These are phyloP conservation scores for Pelagophyceae sp. DNA, from an alignment of 352 stramenopile genomes.

Conservation along the genomic window DNA sequence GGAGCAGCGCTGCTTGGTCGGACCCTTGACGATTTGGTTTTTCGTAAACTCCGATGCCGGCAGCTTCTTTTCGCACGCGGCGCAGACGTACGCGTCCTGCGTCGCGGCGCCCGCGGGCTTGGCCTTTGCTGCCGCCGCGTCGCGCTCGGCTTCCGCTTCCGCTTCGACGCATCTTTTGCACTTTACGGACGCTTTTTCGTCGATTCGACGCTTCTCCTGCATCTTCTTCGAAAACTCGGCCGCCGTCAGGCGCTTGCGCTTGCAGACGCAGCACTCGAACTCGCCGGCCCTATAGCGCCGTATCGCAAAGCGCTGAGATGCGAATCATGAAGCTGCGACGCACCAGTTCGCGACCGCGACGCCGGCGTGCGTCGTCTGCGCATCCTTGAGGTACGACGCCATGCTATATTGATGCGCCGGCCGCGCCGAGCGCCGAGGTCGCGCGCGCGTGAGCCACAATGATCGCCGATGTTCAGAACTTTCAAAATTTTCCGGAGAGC, in stretches of 20 bases:
- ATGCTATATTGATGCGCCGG: too few relatives aligned
- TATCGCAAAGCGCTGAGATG: too few relatives aligned
- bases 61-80: not conserved
- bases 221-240: conserved; percentile 16
- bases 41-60: conserved; percentile 4
- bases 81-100: not conserved
- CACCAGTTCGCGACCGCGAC: conserved; percentile 16
- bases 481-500: too few relatives aligned
- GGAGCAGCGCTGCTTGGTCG: conserved; percentile 10
- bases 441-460: too few relatives aligned
- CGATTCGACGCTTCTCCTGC: not conserved
- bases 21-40: conserved; percentile 12
- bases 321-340: too few relatives aligned
- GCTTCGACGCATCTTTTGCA: conserved; percentile 9
- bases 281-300: too few relatives aligned
- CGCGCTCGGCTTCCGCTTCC: not conserved
- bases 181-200: not conserved
- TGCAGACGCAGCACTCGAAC: conserved; percentile 17
- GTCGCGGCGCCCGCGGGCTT: not conserved
- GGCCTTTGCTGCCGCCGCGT: not conserved
- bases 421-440: too few relatives aligned
- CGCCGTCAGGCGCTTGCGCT: conserved; percentile 7
- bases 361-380: conserved; percentile 8
- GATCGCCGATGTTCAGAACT: too few relatives aligned
- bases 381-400: not conserved